Conservation (phyloP, 192 early-diverging fungal genomes). For the Entophlyctis helioformis region DNA sequence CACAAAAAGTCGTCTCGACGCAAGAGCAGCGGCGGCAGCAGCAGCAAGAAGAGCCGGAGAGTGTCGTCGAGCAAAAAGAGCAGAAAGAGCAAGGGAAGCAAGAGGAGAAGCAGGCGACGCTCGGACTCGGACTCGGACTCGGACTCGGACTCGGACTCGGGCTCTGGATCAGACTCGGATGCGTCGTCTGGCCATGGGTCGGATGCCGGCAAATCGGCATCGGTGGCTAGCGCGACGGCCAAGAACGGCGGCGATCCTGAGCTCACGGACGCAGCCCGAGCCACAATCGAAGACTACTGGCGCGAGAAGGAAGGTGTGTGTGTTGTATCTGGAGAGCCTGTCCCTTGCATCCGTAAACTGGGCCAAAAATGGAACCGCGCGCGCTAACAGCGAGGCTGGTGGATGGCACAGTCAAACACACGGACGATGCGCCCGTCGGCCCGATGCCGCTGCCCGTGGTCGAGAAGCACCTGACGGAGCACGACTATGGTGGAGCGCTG, state of each 20-base stretch:
- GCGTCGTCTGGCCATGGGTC: neutral
- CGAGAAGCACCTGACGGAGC: conserved; percentile 50
- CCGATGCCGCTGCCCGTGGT: conserved; percentile 46
- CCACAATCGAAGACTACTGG: conserved; percentile 22
- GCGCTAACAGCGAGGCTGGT: neutral
- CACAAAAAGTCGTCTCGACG: too few species aligned
- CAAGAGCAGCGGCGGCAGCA: too few species aligned
- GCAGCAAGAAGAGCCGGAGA: too few species aligned
- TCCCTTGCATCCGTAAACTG: neutral
- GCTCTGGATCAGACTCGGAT: conserved; percentile 6
- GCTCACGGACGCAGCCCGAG: neutral
- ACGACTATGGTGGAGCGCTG: conserved; percentile 68
- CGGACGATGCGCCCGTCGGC: conserved; percentile 58
- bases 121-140: neutral
- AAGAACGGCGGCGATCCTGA: neutral
- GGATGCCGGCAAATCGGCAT: neutral
- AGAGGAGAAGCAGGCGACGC: too few species aligned
- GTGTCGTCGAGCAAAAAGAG: too few species aligned
- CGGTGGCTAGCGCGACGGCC: neutral
- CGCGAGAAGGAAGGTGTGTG: conserved; percentile 12
- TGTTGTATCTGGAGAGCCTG: neutral
- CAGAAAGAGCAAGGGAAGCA: too few species aligned
- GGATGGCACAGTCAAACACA: conserved; percentile 25
- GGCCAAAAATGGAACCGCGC: neutral
- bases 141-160: conserved; percentile 3